Evolutionary conservation across 2,329 filamentous ascomycete species (phyloP).

Genomic region (Curvularia hawaiiensis): DNA sequence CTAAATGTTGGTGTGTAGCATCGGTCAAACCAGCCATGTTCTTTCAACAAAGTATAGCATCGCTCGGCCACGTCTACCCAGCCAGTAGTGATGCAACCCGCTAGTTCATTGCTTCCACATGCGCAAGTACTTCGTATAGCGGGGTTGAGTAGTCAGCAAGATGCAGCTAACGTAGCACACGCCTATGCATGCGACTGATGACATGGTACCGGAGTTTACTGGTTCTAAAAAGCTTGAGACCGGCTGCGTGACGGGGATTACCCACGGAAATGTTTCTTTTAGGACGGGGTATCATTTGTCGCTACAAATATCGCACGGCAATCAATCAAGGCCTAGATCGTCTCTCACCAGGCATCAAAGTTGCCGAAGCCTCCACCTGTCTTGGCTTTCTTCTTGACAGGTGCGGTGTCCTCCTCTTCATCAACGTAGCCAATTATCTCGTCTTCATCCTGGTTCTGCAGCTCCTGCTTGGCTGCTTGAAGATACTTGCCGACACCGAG

Average conservation of each 20-base stretch:
- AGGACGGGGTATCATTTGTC: slow-evolving; percentile 1
- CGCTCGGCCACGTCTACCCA: background rate
- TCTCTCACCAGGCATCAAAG: slow-evolving; percentile 81
- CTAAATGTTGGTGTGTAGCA: background rate
- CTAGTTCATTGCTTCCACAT: background rate
- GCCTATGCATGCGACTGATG: background rate
- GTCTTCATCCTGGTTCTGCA: slow-evolving; percentile 52
- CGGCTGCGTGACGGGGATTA: background rate
- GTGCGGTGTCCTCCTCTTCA: slow-evolving; percentile 66
- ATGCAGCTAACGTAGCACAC: background rate
- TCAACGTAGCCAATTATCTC: slow-evolving; percentile 67
- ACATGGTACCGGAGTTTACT: background rate
- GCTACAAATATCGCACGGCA: background rate
- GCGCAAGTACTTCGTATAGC: background rate
- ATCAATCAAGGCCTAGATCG: background rate
- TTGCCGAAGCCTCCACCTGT: slow-evolving; percentile 79
- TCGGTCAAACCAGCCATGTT: background rate
- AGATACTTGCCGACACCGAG: slow-evolving; percentile 81
- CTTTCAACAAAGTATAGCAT: background rate
- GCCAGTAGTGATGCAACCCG: background rate
- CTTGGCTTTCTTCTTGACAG: slow-evolving; percentile 80
- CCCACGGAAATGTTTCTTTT: background rate
- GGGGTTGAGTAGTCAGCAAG: background rate
- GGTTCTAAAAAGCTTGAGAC: background rate
- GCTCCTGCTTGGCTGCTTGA: slow-evolving; percentile 59